phyloP scores from a whole-genome alignment of 164 flowering plant species.

The Chimonanthus salicifolius region DNA sequence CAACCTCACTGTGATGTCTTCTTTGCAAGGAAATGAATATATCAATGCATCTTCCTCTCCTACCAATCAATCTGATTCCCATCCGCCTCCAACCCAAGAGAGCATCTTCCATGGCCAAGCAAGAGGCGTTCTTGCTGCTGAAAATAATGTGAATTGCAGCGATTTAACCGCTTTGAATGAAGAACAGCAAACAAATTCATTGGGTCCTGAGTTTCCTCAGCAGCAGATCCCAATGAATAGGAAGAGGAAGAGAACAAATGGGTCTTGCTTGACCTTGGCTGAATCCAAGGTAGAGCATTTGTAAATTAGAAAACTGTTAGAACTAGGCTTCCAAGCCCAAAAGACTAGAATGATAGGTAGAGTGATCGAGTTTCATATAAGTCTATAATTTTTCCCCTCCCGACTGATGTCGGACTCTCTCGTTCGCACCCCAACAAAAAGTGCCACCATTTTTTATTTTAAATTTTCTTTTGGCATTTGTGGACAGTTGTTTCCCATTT shows the following conservation, averaged over 20 bases:
- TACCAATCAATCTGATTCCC: constrained; percentile 18
- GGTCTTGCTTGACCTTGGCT: constrained; percentile 36
- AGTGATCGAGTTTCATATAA: background rate
- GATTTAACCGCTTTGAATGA: background rate
- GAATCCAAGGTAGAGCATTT: constrained; percentile 38
- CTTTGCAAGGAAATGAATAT: constrained; percentile 17
- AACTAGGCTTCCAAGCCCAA: background rate
- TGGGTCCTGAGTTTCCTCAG: constrained; percentile 27
- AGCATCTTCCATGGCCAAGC: constrained; percentile 6
- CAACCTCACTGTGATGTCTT: constrained; percentile 21
- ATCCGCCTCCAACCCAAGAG: constrained; percentile 13
- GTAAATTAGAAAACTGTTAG: background rate
- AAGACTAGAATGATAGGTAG: no score
- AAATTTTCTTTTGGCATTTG: background rate
- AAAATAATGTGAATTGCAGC: background rate
- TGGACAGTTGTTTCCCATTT: background rate
- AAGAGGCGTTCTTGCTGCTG: constrained; percentile 4
- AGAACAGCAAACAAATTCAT: constrained; percentile 5
- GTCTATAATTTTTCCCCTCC: background rate
- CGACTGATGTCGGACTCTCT: background rate
- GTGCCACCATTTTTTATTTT: background rate
- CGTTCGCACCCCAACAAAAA: background rate
- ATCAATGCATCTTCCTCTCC: constrained; percentile 19
- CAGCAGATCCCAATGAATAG: constrained; percentile 16
- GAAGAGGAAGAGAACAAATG: constrained; percentile 42